These are phyloP conservation scores for Acer campestre DNA, from an alignment of 345 rosid species.

Conservation along the genomic window DNA sequence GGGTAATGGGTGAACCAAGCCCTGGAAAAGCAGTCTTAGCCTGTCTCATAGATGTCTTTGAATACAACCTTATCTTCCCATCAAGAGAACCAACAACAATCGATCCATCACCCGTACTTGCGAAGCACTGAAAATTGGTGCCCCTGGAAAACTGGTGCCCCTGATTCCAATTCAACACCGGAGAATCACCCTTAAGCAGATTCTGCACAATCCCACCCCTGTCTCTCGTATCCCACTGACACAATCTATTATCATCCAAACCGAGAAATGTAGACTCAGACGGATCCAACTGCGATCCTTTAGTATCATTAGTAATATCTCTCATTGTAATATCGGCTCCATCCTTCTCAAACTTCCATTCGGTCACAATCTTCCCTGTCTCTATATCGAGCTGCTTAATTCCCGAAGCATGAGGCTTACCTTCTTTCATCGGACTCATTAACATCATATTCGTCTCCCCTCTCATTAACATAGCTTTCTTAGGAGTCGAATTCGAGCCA, in stretches of 20 bases:
- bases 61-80: slow-evolving; percentile 92
- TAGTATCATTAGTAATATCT: slow-evolving; percentile 80
- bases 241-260: slow-evolving; percentile 87
- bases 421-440: slow-evolving; percentile 82
- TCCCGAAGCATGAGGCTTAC: slow-evolving; percentile 67
- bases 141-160: slow-evolving; percentile 97
- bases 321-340: slow-evolving; percentile 86
- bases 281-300: slow-evolving; percentile 91
- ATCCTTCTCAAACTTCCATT: slow-evolving; percentile 93
- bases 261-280: slow-evolving; percentile 93
- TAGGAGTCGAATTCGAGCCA: slow-evolving; percentile 54
- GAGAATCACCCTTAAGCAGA: slow-evolving; percentile 52
- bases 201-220: slow-evolving; percentile 79
- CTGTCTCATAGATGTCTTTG: slow-evolving; percentile 83
- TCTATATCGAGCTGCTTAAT: slow-evolving; percentile 87
- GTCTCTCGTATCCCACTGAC: slow-evolving; percentile 99
- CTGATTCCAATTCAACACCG: slow-evolving; percentile 84
- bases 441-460: slow-evolving; percentile 97
- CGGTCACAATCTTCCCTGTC: slow-evolving; percentile 81
- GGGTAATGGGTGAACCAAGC: slow-evolving; percentile 88
- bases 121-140: slow-evolving; percentile 95
- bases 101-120: slow-evolving; percentile 88
- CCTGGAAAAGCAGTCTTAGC: slow-evolving; percentile 98
- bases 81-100: slow-evolving; percentile 89
- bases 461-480: slow-evolving; percentile 88